phyloP scores from a whole-genome alignment of 2,329 filamentous ascomycete genomes.

The Beauveria pseudobassiana region DNA sequence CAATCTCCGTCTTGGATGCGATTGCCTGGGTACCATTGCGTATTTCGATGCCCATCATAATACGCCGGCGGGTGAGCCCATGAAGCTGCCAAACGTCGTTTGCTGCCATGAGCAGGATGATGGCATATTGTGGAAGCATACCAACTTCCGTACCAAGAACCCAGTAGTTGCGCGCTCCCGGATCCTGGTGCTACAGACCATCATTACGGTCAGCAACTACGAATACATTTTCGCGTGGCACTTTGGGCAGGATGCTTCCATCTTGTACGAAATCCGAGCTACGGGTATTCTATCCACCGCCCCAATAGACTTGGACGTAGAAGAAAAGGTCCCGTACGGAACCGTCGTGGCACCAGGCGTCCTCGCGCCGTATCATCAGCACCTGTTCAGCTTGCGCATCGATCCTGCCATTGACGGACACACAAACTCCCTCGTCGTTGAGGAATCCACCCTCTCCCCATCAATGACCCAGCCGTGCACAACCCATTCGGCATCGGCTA shows the following conservation, averaged over 20 bases:
- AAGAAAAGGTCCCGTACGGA: constrained; percentile 42
- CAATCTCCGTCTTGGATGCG: constrained; percentile 56
- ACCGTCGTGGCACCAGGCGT: constrained; percentile 56
- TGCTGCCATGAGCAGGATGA: constrained; percentile 31
- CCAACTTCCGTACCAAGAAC: constrained; percentile 49
- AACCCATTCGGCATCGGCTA: constrained; percentile 48
- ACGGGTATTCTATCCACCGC: constrained; percentile 36
- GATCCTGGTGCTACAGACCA: constrained; percentile 52
- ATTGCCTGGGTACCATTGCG: constrained; percentile 55
- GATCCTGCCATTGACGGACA: constrained; percentile 57
- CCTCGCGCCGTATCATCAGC: constrained; percentile 60
- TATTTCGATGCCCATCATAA: constrained; percentile 29
- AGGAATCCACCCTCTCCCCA: constrained; percentile 36
- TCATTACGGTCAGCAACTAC: constrained; percentile 57
- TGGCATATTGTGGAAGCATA: constrained; percentile 56
- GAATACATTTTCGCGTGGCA: constrained; percentile 41
- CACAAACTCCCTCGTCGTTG: constrained; percentile 41
- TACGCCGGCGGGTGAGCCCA: constrained; percentile 22
- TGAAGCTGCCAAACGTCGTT: constrained; percentile 27
- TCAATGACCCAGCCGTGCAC: constrained; percentile 27
- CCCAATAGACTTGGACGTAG: constrained; percentile 45
- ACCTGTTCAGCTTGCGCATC: constrained; percentile 59
- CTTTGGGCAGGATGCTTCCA: constrained; percentile 45
- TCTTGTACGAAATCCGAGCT: constrained; percentile 27
- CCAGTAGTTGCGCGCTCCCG: constrained; percentile 48